Evolutionary conservation across 1,284 basidiomycete species (phyloP), one percentile per base, ranked within the genome.

Genomic region (Apiotrichum domesticum): DNA sequence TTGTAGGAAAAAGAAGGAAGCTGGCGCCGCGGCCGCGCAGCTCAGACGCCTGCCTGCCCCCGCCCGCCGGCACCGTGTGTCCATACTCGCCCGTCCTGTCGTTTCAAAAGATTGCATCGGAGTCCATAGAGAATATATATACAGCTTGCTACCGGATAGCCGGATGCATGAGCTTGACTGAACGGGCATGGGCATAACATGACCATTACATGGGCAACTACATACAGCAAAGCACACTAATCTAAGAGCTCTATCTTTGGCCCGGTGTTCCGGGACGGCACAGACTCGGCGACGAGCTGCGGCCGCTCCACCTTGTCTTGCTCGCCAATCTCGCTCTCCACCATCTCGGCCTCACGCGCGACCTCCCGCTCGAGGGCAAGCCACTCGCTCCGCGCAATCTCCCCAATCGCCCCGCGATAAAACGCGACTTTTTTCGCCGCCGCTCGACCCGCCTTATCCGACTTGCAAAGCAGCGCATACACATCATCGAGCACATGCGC

Each of bases 391-490:
- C 75, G 45, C 2, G 37, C 49, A 3, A 75, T 33, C 39, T 64
- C 50, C 9, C 42, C 15, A 35, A 74, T 50, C 0, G 72, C 67
- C 4, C 62, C 67, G 29, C 66, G 42, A 51, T 74, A 75, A 58
- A 77, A 77, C 6, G 62, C 65, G 4, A 75, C 47, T 56, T 77
- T 77, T 37, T 63, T 63, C 6, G 60, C 56, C 0, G 62, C 63
- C 3, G 64, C 21, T 21, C 21, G 21, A 21, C 21, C 21, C 21
- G 21, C 21, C 21, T 58, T 6, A 47, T 61, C 2, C 32, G 37
- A 46, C 59, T 62, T 2, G 64, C 52, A 43, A 57, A 69, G 0
- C 21, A 72, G 56, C 0, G 35, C 2, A 50, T 71, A 66, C 15
- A 70, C 39, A 56, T 77, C 73, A 2, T 65, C 66, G 1, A 75